phyloP scores from a whole-genome alignment of 441 rosid genomes.

The Manihot esculenta region DNA sequence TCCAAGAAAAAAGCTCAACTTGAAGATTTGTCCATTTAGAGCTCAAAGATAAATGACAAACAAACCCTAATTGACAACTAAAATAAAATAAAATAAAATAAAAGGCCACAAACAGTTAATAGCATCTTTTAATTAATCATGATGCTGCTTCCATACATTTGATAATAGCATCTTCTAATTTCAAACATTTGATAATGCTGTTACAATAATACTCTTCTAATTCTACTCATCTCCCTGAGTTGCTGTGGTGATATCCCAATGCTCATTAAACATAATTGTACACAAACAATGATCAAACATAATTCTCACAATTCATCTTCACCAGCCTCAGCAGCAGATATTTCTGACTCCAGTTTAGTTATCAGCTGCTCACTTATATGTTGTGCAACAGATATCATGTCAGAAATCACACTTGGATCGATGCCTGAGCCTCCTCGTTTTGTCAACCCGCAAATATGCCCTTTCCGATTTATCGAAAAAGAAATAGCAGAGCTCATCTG shows the following conservation, averaged over 20 bases:
- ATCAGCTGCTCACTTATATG: conserved; percentile 60
- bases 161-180: no score
- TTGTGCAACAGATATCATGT: conserved; percentile 79
- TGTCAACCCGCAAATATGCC: conserved; percentile 70
- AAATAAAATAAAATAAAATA: no score
- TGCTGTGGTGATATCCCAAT: neutral
- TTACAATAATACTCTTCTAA: neutral
- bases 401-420: conserved; percentile 76
- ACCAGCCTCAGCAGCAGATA: conserved; percentile 71
- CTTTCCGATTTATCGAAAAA: conserved; percentile 60
- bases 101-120: no score
- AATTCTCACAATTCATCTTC: conserved; percentile 23
- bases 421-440: conserved; percentile 79
- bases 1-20: no score
- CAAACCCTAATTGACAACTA: no score
- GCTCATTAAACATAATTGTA: neutral
- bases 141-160: no score
- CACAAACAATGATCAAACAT: neutral
- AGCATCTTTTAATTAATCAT: no score
- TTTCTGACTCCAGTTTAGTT: conserved; percentile 62
- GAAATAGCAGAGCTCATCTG: conserved; percentile 92
- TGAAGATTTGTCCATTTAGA: no score
- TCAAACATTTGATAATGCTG: no score
- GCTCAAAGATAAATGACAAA: no score
- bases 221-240: neutral